Evolutionary conservation across 1,139 yeast species (phyloP).

Genomic region (Saccharomycopsis phalli): DNA sequence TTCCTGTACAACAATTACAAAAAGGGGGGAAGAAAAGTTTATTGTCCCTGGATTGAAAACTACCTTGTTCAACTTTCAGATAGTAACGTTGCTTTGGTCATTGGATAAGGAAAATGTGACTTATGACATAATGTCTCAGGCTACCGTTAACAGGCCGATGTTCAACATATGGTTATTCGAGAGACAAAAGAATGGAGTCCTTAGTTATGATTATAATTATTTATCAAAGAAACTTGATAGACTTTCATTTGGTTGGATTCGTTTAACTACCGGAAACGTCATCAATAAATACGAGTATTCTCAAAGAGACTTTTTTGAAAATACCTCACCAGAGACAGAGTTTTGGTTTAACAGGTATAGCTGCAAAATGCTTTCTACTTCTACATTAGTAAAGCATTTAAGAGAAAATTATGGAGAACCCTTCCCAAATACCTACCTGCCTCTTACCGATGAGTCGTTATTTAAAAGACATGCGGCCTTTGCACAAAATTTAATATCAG

Average conservation of each 20-base stretch:
- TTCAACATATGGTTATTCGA: slow-evolving; percentile 18
- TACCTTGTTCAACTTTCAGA: slow-evolving; percentile 48
- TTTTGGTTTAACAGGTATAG: slow-evolving; percentile 45
- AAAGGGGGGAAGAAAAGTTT: slow-evolving; percentile 25
- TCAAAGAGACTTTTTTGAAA: slow-evolving; percentile 8
- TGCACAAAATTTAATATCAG: slow-evolving; percentile 70
- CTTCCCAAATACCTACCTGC: slow-evolving; percentile 6
- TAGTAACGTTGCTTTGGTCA: slow-evolving; percentile 58
- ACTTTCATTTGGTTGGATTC: slow-evolving; percentile 48
- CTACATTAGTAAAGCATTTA: slow-evolving; percentile 28
- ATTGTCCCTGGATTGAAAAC: slow-evolving; percentile 40
- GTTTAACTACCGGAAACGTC: slow-evolving; percentile 2
- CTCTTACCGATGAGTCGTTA: neutral
- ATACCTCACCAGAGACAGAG: slow-evolving; percentile 1
- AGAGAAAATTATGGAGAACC: slow-evolving; percentile 5
- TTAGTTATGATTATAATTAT: slow-evolving; percentile 19
- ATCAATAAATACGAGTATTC: neutral
- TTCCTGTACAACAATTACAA: too few species aligned
- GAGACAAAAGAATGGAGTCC: slow-evolving; percentile 20
- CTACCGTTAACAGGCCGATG: slow-evolving; percentile 20
- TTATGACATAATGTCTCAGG: slow-evolving; percentile 28
- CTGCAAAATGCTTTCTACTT: slow-evolving; percentile 36
- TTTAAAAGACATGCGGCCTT: slow-evolving; percentile 25
- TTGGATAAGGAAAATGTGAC: slow-evolving; percentile 47
- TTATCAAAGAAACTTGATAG: slow-evolving; percentile 29